These are phyloP conservation scores for Ambrosia hybrid DNA, from an alignment of 140 eudicot species.

Conservation along the genomic window DNA sequence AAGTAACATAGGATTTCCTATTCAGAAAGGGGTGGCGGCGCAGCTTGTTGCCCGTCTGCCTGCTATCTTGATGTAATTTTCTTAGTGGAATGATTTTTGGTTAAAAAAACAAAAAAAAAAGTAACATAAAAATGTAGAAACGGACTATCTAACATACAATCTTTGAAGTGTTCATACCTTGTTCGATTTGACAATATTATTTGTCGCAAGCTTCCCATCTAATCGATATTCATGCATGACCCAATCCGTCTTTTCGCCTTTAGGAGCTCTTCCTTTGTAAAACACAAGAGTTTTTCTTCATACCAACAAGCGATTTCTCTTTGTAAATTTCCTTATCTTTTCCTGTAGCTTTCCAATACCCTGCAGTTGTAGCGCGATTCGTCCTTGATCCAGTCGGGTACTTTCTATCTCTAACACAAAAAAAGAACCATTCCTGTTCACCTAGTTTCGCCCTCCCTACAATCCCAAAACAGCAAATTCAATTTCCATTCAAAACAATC, in stretches of 20 bases:
- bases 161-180: constrained; percentile 39
- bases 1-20: no score
- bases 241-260: constrained; percentile 84
- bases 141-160: no score
- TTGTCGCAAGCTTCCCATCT: constrained; percentile 48
- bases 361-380: constrained; percentile 79
- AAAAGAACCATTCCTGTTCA: constrained; percentile 92
- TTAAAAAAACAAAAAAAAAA: no score
- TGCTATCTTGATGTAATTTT: no score
- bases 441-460: constrained; percentile 86
- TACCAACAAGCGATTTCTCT: constrained; percentile 64
- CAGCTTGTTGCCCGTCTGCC: no score
- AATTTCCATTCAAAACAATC: neutral
- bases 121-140: no score
- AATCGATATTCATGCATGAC: constrained; percentile 93
- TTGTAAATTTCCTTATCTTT: constrained; percentile 79
- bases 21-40: no score
- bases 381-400: constrained; percentile 93
- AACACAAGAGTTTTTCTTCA: constrained; percentile 95
- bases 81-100: no score
- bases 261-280: constrained; percentile 85
- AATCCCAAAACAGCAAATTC: constrained; percentile 8
- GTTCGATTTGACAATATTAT: constrained; percentile 37
- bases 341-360: constrained; percentile 98
- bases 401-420: constrained; percentile 73